phyloP scores from a whole-genome alignment of 106 monocot species.

The Acorus calamus region DNA sequence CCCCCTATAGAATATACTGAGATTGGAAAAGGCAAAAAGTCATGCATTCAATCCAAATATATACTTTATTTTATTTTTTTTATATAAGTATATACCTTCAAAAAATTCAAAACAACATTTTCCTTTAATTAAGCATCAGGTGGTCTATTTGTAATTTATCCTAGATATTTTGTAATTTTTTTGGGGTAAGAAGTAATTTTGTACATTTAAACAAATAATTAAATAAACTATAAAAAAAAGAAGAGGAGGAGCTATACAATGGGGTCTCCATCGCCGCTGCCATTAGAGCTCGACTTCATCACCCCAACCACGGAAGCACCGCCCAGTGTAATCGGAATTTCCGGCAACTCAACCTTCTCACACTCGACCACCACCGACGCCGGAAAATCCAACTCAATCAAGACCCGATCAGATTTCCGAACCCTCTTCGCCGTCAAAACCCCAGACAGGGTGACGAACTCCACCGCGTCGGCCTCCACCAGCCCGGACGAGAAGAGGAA shows the following conservation, averaged over 20 bases:
- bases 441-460: slow-evolving; percentile 69
- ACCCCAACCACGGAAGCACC: slow-evolving; percentile 37
- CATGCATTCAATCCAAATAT: too few relatives aligned
- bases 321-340: slow-evolving; percentile 48
- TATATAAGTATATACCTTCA: too few relatives aligned
- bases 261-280: slow-evolving; percentile 13
- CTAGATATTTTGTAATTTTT: too few relatives aligned
- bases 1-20: too few relatives aligned
- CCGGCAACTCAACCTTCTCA: slow-evolving; percentile 27
- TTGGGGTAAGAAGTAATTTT: too few relatives aligned
- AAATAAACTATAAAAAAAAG: not conserved
- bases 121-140: too few relatives aligned
- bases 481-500: slow-evolving; percentile 49
- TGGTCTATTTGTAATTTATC: too few relatives aligned
- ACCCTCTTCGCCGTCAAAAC: slow-evolving; percentile 57
- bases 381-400: slow-evolving; percentile 81
- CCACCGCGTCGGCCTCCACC: slow-evolving; percentile 29
- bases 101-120: too few relatives aligned
- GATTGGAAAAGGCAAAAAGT: too few relatives aligned
- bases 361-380: slow-evolving; percentile 26
- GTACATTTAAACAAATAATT: not conserved
- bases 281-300: too few relatives aligned
- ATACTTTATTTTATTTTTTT: too few relatives aligned
- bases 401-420: slow-evolving; percentile 16
- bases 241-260: too few relatives aligned